phyloP scores from a whole-genome alignment of 768 basidiomycete genomes.

The Amanita inopinata region DNA sequence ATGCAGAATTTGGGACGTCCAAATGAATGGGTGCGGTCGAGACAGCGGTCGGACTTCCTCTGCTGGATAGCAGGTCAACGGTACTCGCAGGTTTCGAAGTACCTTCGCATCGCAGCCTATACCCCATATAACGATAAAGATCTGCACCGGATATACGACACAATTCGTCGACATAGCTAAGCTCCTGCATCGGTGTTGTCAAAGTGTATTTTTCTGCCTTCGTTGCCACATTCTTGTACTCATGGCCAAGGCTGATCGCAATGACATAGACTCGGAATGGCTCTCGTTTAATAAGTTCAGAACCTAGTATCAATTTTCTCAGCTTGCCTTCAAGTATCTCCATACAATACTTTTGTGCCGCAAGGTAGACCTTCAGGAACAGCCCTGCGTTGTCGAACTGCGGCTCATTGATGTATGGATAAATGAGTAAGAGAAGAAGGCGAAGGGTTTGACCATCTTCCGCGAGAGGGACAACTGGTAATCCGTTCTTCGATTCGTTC shows the following conservation, averaged over 20 bases:
- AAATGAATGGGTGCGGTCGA: not conserved
- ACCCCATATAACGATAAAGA: not conserved
- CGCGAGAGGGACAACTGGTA: slow-evolving; percentile 9
- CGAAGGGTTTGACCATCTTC: slow-evolving; percentile 11
- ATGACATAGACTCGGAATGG: not conserved
- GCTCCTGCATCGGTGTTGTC: not conserved
- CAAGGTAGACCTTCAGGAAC: not conserved
- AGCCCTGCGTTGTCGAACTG: not conserved
- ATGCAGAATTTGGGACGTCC: not conserved
- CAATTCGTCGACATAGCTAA: not conserved
- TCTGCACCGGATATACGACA: not conserved
- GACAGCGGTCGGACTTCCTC: too few relatives aligned
- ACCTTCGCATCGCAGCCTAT: slow-evolving; percentile 4
- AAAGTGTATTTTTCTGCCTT: slow-evolving; percentile 1
- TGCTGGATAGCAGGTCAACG: too few relatives aligned
- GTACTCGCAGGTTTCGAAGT: too few relatives aligned
- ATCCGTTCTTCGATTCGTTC: slow-evolving; percentile 2
- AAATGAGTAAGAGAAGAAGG: slow-evolving; percentile 9
- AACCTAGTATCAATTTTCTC: not conserved
- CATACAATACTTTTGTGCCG: slow-evolving; percentile 5
- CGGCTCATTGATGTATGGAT: slow-evolving; percentile 2
- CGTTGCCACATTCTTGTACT: not conserved
- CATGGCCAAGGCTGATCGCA: not conserved
- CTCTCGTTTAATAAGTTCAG: not conserved
- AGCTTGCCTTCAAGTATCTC: slow-evolving; percentile 1